These are phyloP conservation scores for Schwanniomyces vanrijiae DNA, from an alignment of 805 yeast species.

Conservation along the genomic window DNA sequence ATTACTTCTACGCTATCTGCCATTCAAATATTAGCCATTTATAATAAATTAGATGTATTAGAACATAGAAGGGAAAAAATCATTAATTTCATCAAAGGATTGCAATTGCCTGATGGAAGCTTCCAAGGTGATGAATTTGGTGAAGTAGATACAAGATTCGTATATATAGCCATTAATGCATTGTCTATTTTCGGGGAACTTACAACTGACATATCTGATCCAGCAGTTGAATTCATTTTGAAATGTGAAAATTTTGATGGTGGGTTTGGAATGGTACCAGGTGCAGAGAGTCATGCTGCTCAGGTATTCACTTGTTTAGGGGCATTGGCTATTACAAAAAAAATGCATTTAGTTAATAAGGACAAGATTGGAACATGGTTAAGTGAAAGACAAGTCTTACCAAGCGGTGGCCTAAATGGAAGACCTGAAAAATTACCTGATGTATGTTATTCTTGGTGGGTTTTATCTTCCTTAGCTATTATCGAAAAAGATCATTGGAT, in stretches of 20 bases:
- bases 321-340: constrained; percentile 66
- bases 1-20: constrained; percentile 83
- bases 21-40: constrained; percentile 72
- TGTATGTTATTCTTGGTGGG: constrained; percentile 99
- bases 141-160: constrained; percentile 89
- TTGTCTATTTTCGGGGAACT: constrained; percentile 68
- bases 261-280: constrained; percentile 90
- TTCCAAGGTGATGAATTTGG: constrained; percentile 91
- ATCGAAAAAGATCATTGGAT: constrained; percentile 74
- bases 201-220: constrained; percentile 52
- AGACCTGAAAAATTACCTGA: constrained; percentile 95
- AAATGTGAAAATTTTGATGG: constrained; percentile 91
- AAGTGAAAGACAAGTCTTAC: constrained; percentile 77
- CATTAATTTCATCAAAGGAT: constrained; percentile 25
- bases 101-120: constrained; percentile 66
- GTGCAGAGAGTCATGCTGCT: constrained; percentile 94
- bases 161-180: constrained; percentile 76
- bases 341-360: constrained; percentile 45
- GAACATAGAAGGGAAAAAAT: constrained; percentile 25
- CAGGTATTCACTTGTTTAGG: constrained; percentile 87
- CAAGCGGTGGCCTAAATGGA: constrained; percentile 91
- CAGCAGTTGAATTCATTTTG: constrained; percentile 64
- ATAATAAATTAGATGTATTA: constrained; percentile 54
- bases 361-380: constrained; percentile 76
- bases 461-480: constrained; percentile 69